phyloP scores from a whole-genome alignment of 1,284 basidiomycete genomes.

The Peniophora sp. region DNA sequence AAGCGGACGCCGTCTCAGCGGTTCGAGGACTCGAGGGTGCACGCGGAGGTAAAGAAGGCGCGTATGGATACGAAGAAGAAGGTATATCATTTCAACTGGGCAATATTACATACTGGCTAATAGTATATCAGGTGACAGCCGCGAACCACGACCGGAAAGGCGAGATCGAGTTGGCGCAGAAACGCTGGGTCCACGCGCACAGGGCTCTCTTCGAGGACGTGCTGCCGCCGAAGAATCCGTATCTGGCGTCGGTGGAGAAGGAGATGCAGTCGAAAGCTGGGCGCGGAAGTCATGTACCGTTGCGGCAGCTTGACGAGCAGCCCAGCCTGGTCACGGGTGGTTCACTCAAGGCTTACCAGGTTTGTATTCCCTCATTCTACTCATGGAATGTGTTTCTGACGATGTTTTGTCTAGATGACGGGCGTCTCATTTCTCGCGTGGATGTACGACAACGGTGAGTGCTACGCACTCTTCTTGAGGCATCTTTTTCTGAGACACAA shows the following conservation, averaged over 20 bases:
- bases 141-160: too few relatives aligned
- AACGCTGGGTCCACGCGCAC: too few relatives aligned
- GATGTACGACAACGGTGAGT: constrained; percentile 48
- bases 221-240: neutral
- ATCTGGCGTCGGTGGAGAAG: neutral
- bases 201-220: neutral
- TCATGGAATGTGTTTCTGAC: neutral
- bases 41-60: too few relatives aligned
- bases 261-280: neutral
- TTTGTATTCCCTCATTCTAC: constrained; percentile 12
- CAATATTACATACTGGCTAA: too few relatives aligned
- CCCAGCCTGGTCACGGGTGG: constrained; percentile 37
- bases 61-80: too few relatives aligned
- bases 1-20: too few relatives aligned
- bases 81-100: too few relatives aligned
- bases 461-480: neutral
- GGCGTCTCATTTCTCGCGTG: constrained; percentile 46
- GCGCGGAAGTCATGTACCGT: constrained; percentile 22
- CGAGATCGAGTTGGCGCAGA: too few relatives aligned
- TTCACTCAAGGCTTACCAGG: constrained; percentile 54
- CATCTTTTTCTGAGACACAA: constrained; percentile 1
- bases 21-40: too few relatives aligned
- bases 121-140: too few relatives aligned
- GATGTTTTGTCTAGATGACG: constrained; percentile 26
- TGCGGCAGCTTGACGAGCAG: constrained; percentile 33